phyloP scores from a whole-genome alignment of 257 asterid species.

The Cynanchum wilfordii region DNA sequence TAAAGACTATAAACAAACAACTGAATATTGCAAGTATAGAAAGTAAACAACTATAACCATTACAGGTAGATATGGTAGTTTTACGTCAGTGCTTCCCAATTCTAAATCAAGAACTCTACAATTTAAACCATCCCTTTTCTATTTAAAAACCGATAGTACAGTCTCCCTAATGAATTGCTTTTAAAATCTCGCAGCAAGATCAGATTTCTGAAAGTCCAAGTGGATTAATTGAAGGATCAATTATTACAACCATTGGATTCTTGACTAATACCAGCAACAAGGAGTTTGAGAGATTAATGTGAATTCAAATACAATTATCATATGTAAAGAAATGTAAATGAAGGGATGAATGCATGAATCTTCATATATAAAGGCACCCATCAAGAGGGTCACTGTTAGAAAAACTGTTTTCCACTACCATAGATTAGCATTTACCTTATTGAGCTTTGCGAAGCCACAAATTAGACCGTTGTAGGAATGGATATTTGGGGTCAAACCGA shows the following conservation, averaged over 20 bases:
- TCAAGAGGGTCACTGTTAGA: not conserved
- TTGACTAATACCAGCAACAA: not conserved
- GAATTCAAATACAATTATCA: not conserved
- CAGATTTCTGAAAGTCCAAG: not conserved
- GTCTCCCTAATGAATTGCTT: not conserved
- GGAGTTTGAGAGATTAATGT: not conserved
- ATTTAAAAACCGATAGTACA: not conserved
- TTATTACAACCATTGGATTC: not conserved
- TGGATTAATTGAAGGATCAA: not conserved
- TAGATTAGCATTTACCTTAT: slow-evolving; percentile 43
- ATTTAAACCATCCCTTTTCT: not conserved
- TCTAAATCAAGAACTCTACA: not conserved
- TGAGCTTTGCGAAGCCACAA: slow-evolving; percentile 70
- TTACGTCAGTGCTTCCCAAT: not conserved
- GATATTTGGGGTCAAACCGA: slow-evolving; percentile 70
- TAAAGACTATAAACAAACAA: not conserved
- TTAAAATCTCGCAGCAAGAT: not conserved
- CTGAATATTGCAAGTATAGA: not conserved
- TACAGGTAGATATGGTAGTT: not conserved
- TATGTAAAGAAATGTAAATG: not conserved
- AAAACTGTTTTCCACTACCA: not conserved
- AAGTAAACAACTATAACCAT: not conserved
- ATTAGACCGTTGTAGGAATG: slow-evolving; percentile 87
- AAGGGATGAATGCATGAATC: not conserved
- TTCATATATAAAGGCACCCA: not conserved